These are phyloP conservation scores for Ambrosiella xylebori DNA, from an alignment of 2,329 filamentous ascomycete genomes.

Conservation along the genomic window DNA sequence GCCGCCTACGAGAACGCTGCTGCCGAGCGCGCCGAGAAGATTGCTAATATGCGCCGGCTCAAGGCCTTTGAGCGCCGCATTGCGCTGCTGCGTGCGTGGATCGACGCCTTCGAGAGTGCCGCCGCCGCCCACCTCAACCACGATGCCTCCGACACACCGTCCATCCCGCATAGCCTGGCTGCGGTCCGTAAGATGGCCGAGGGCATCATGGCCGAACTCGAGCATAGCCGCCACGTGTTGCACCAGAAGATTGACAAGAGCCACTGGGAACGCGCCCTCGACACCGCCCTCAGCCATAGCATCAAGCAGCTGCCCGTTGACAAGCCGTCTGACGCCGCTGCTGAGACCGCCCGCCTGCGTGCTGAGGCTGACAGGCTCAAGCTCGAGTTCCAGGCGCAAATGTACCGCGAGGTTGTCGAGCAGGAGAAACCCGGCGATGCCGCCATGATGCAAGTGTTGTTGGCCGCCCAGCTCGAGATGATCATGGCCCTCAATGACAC, in stretches of 20 bases:
- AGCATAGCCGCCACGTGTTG: conserved; percentile 77
- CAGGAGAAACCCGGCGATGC: conserved; percentile 70
- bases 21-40: conserved; percentile 60
- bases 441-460: conserved; percentile 60
- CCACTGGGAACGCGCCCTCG: conserved; percentile 75
- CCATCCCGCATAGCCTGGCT: conserved; percentile 48
- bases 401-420: conserved; percentile 59
- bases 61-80: conserved; percentile 74
- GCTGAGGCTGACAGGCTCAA: conserved; percentile 79
- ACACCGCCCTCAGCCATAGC: conserved; percentile 74
- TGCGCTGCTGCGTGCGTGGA: conserved; percentile 74
- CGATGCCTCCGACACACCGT: conserved; percentile 23
- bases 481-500: conserved; percentile 69
- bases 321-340: conserved; percentile 22
- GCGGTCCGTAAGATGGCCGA: conserved; percentile 76
- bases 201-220: conserved; percentile 75
- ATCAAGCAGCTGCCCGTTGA: conserved; percentile 58
- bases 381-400: conserved; percentile 63
- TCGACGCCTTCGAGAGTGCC: conserved; percentile 73
- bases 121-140: conserved; percentile 40
- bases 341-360: conserved; percentile 43
- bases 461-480: conserved; percentile 84
- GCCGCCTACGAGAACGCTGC: conserved; percentile 68
- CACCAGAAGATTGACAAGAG: conserved; percentile 66
- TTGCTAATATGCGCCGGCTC: conserved; percentile 64